Evolutionary conservation across 192 early-diverging fungal genomes (phyloP).

Genomic region (Radiomyces spectabilis): DNA sequence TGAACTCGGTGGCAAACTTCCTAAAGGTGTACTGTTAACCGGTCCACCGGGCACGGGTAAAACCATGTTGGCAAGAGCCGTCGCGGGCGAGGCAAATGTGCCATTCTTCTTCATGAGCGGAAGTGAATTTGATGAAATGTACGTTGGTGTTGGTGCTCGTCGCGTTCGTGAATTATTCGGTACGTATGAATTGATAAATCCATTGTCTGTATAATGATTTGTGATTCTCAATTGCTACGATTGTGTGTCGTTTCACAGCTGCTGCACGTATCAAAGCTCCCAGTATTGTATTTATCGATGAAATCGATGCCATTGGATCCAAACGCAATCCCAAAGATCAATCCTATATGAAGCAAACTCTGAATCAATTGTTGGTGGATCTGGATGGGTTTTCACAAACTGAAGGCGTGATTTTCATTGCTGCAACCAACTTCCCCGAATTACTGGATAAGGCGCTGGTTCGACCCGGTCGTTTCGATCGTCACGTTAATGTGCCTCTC

Average conservation of each 20-base stretch:
- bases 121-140: slow-evolving; percentile 98
- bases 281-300: slow-evolving; percentile 97
- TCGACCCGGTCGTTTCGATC: slow-evolving; percentile 96
- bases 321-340: slow-evolving; percentile 92
- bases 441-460: slow-evolving; percentile 94
- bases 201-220: neutral
- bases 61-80: slow-evolving; percentile 91
- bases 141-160: slow-evolving; percentile 92
- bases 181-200: slow-evolving; percentile 3
- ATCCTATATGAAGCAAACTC: slow-evolving; percentile 94
- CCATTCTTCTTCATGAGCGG: slow-evolving; percentile 99
- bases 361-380: slow-evolving; percentile 98
- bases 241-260: slow-evolving; percentile 39
- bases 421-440: slow-evolving; percentile 97
- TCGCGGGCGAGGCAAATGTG: slow-evolving; percentile 95
- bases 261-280: slow-evolving; percentile 72
- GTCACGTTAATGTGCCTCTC: slow-evolving; percentile 85
- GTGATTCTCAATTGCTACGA: neutral
- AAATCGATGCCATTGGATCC: slow-evolving; percentile 95
- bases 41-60: slow-evolving; percentile 98
- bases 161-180: slow-evolving; percentile 83
- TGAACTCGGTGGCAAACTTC: slow-evolving; percentile 89
- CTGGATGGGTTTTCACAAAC: slow-evolving; percentile 96
- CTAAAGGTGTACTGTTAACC: slow-evolving; percentile 85
- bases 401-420: slow-evolving; percentile 97